Evolutionary conservation across 768 basidiomycete species (phyloP), one percentile per base, ranked within the genome.

Genomic region (Serendipita sp.): DNA sequence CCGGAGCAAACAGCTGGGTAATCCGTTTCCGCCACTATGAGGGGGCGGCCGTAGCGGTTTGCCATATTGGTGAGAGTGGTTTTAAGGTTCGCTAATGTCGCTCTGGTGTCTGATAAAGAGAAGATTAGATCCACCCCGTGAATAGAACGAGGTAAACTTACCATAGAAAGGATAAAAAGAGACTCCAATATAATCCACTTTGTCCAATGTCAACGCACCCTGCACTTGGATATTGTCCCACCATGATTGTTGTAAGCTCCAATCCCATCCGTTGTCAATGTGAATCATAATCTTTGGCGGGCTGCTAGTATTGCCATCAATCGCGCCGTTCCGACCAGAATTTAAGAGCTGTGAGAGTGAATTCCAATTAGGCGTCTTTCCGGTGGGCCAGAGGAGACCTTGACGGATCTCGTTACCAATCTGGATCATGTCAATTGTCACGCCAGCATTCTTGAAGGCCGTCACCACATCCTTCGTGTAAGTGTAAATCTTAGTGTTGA

Each of bases 151-250:
- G 6, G 34, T 10, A 18, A 76, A 75, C 3, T 80, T 76, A 46
- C 77, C 80, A 67, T 83, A 83, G 74, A 83, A 84, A 1, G 83
- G 83, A 67, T 84, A 85, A 73, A 83, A 83, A 10, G 82, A 83
- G 70, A 85, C 81, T 23, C 81, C 83, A 69, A 84, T 75, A 64
- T 82, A 73, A 68, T 84, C 84, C 52, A 83, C 73, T 65, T 84
- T 81, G 29, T 72, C 48, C 18, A 50, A 31, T 10, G 37, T 71
- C 43, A 85, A 72, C 67, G 81, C 74, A 3, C 83, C 83, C 0
- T 76, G 71, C 50, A 79, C 76, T 72, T 83, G 82, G 53, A 84
- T 77, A 18, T 76, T 73, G 37, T 74, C 72, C 70, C 76, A 85
- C 71, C 80, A 84, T 44, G 74, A 81, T 63, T 71, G 71, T 50